Base-by-base conservation (phyloP, 345 rosid genomes). In the Dimocarpus longan region DNA sequence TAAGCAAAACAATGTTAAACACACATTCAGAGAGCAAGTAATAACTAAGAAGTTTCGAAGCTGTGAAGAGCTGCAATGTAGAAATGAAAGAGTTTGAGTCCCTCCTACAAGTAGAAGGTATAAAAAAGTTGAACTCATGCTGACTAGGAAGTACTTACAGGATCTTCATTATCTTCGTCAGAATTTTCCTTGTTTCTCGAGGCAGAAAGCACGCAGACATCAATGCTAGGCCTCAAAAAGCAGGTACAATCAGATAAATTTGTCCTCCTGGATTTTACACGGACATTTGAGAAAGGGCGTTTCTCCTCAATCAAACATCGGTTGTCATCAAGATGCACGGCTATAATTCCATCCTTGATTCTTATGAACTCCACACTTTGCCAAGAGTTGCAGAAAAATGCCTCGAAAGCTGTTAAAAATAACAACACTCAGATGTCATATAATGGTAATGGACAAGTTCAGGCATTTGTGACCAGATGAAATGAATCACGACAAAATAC, bases 171-270 rank as follows among this genome's bases (percentile, higher is more conserved):
- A 66, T 80, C 86, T 46, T 81, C 90, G 59, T 84, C 83, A 8
- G 79, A 50, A 77, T 13, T 63, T 39, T 66, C 85, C 19, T 63
- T 40, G 60, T 54, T 63, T 68, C 77, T 71, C 7, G 85, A 19
- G 15, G 68, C 16, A 77, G 85, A 82, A 67, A 91, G 89, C 68
- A 92, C 87, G 19, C 97, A 92, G 77, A 95, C 81, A 81, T 95
- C 99, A 66, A 93, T 40, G 24, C 97, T 89, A 18, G 92, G 90
- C 84, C 99, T 92, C 80, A 95, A 67, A 79, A 90, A 87, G 81
- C 92, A 89, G 42, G 86, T 87, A 82, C 98, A 95, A 73, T 95
- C 97, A 10, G 84, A 71, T 56, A 79, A 40, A 59, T 81, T 88
- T 5, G 99, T 93, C 72, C 56, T 84, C 83, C 97, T 88, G 18